Evolutionary conservation across 208 protist species (phyloP).

Genomic region (Naegleria fowleri): DNA sequence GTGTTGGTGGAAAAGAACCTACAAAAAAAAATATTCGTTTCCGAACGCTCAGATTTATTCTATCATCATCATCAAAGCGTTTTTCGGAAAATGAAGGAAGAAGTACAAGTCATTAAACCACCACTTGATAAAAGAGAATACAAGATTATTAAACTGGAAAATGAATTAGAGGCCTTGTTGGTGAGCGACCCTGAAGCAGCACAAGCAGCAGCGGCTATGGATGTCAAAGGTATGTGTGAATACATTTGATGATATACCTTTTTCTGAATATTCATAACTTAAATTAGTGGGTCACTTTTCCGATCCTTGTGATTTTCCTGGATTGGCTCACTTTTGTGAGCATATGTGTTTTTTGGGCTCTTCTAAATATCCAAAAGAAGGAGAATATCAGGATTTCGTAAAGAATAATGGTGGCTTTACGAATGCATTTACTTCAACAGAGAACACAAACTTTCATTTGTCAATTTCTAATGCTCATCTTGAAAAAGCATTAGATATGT

Average conservation of each 20-base stretch:
- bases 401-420: constrained; percentile 58
- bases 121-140: not conserved
- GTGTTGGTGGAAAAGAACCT: too few species aligned
- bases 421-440: constrained; percentile 73
- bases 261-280: too few species aligned
- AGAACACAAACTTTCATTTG: constrained; percentile 79
- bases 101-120: not conserved
- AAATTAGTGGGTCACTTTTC: not conserved
- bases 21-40: too few species aligned
- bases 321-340: constrained; percentile 78
- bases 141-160: constrained; percentile 29
- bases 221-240: constrained; percentile 45
- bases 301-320: not conserved
- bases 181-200: constrained; percentile 59
- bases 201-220: constrained; percentile 63
- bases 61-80: too few species aligned
- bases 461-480: constrained; percentile 59
- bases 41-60: too few species aligned
- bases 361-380: constrained; percentile 77
- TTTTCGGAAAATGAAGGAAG: not conserved
- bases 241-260: too few species aligned
- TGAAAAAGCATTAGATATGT: constrained; percentile 73
- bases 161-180: constrained; percentile 66
- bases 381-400: constrained; percentile 66
- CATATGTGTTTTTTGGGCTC: constrained; percentile 88